Base-by-base conservation (phyloP, 306 rosid species). In the Albizia julibrissin region DNA sequence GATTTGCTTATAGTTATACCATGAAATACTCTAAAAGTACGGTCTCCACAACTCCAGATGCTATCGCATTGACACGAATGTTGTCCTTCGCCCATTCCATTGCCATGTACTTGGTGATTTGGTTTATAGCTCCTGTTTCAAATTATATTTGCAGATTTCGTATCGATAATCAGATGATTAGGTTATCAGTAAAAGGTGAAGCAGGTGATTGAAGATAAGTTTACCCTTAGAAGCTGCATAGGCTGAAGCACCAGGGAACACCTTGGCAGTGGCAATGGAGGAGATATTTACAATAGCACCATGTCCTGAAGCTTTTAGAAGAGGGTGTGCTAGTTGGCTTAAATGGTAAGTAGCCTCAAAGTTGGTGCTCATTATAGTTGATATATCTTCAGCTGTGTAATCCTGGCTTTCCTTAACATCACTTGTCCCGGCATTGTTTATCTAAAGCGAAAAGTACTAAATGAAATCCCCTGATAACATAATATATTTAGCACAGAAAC, bases 291-390 rank as follows among this genome's bases (percentile, higher is more conserved):
- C 65, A 58, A 58, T 58, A 9, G 15, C 14, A 58, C 65, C 65
- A 58, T 58, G 2, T n/a, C 29, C 29, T n/a, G 65, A 58, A n/a
- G 65, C 65, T 24, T 58, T 58, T n/a, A 58, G 65, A 58, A 58
- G 65, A 58, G 65, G 65, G 65, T 58, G 65, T 58, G 29, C 65
- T 58, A 58, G 65, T 58, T 58, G 65, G 8, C 65, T 58, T n/a
- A 58, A 58, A 22, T 58, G 65, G 15, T 21, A 58, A 58, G 65
- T 22, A 58, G 65, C 14, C 65, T 2, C 14, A 22, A 58, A 58
- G 2, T 58, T 58, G 14, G 65, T 58, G 29, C 13, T 58, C 61
- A 54, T 58, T 4, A 58, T n/a, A 22, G 14, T 58, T 58, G 65
- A 58, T 58, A 58, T 22, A 58, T 58, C 65, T 22, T 58, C 31